Evolutionary conservation across 176 grass and related monocot species (phyloP).

Genomic region (Calamus simplicifolius): DNA sequence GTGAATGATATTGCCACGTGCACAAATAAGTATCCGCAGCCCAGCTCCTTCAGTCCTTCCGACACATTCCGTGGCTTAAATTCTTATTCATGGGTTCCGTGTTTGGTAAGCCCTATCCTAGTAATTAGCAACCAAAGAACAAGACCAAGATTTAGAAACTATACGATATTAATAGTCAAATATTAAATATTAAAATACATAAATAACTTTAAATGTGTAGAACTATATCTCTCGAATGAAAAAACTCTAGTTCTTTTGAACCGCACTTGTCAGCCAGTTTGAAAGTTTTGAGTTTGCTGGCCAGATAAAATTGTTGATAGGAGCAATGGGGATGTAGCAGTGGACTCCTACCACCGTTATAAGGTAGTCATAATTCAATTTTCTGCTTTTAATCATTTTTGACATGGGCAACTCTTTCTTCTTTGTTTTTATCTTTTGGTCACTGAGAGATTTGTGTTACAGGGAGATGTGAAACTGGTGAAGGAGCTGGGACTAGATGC

Average conservation of each 20-base stretch:
- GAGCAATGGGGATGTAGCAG: slow-evolving; percentile 5
- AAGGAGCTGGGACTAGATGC: slow-evolving; percentile 14
- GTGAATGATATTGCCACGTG: too few species aligned
- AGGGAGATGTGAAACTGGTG: background rate
- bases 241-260: too few species aligned
- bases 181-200: too few species aligned
- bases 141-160: too few species aligned
- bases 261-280: too few species aligned
- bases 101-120: too few species aligned
- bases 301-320: background rate
- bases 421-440: background rate
- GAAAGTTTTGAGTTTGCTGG: background rate
- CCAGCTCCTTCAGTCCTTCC: too few species aligned
- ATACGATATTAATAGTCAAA: too few species aligned
- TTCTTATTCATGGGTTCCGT: too few species aligned
- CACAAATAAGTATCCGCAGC: too few species aligned
- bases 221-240: background rate
- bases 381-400: background rate
- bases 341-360: slow-evolving; percentile 15
- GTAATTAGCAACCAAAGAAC: too few species aligned
- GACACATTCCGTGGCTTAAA: background rate
- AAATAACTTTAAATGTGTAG: too few species aligned
- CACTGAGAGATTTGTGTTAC: background rate
- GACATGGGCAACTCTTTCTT: background rate
- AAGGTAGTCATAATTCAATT: background rate